These are phyloP conservation scores for Candida ficus DNA, from an alignment of 805 yeast species.

Conservation along the genomic window DNA sequence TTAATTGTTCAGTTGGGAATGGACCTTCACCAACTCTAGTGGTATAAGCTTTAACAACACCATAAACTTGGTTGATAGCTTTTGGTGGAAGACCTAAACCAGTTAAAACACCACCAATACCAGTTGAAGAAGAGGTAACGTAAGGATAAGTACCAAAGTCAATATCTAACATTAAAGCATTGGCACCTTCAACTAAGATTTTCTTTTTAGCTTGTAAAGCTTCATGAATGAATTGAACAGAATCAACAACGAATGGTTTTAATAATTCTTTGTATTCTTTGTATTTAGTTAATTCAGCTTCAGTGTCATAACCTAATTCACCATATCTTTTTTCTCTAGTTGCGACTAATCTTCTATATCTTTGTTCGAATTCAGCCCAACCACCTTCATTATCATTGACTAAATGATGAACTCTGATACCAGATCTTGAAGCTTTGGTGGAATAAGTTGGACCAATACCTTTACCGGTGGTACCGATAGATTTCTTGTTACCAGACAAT, in stretches of 20 bases:
- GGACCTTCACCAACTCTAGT: slow-evolving; percentile 99
- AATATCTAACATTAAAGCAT: slow-evolving; percentile 94
- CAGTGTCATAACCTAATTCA: slow-evolving; percentile 80
- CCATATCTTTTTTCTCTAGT: slow-evolving; percentile 91
- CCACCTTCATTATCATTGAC: slow-evolving; percentile 85
- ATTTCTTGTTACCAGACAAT: slow-evolving; percentile 59
- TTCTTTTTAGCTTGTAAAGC: slow-evolving; percentile 77
- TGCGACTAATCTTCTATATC: slow-evolving; percentile 69
- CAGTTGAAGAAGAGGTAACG: slow-evolving; percentile 93
- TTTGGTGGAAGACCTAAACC: slow-evolving; percentile 96
- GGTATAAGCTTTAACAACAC: slow-evolving; percentile 98
- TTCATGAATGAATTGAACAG: slow-evolving; percentile 75
- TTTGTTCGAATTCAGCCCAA: slow-evolving; percentile 84
- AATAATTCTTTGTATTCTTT: slow-evolving; percentile 67
- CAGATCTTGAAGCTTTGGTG: slow-evolving; percentile 94
- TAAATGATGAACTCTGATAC: slow-evolving; percentile 93
- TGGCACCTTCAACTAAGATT: slow-evolving; percentile 95
- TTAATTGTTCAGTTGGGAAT: slow-evolving; percentile 96
- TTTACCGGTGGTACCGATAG: slow-evolving; percentile 97
- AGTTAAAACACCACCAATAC: slow-evolving; percentile 96
- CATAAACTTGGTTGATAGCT: slow-evolving; percentile 73
- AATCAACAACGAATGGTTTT: slow-evolving; percentile 91
- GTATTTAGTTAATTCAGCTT: slow-evolving; percentile 73
- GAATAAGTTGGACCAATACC: slow-evolving; percentile 99
- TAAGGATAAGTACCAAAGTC: slow-evolving; percentile 98